phyloP scores from a whole-genome alignment of 495 filamentous ascomycete species.

The Astrocystis sublimbata region DNA sequence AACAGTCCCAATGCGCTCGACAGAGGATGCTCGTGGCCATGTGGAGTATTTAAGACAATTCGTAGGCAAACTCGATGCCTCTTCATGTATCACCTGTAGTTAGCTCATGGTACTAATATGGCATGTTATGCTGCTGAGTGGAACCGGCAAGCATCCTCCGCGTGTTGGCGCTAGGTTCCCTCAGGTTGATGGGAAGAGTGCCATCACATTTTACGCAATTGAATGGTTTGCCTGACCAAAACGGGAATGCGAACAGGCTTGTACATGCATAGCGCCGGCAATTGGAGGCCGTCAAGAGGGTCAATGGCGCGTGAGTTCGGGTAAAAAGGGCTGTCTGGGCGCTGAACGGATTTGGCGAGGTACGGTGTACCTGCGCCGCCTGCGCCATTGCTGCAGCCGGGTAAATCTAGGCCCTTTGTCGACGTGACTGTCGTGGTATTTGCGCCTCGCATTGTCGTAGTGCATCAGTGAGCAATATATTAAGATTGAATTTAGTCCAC shows the following conservation, averaged over 20 bases:
- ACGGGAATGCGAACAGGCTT: background rate
- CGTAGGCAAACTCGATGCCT: background rate
- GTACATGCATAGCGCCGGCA: background rate
- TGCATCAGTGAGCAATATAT: constrained; percentile 15
- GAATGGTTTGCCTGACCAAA: background rate
- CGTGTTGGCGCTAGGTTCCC: background rate
- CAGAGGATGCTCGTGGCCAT: background rate
- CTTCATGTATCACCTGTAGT: background rate
- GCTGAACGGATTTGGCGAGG: background rate
- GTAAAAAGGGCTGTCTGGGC: background rate
- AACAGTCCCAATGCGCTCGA: background rate
- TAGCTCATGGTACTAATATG: constrained; percentile 13
- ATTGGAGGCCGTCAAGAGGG: background rate
- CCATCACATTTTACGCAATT: background rate
- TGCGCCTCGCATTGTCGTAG: constrained; percentile 1
- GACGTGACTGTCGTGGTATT: background rate
- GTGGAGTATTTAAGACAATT: background rate
- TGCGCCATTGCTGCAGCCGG: constrained; percentile 7
- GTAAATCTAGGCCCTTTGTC: constrained; percentile 12
- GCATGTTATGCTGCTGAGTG: constrained; percentile 14
- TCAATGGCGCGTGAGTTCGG: background rate
- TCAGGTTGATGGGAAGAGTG: background rate
- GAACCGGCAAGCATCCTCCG: constrained; percentile 9
- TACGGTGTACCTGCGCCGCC: background rate
- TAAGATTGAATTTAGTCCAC: background rate